A percentile compares a stretch with the other conserved stretches of the same genome.
These are phyloP conservation scores for Remersonia thermophila DNA, from an alignment of 2,329 filamentous ascomycete species.

Conservation along the genomic window DNA sequence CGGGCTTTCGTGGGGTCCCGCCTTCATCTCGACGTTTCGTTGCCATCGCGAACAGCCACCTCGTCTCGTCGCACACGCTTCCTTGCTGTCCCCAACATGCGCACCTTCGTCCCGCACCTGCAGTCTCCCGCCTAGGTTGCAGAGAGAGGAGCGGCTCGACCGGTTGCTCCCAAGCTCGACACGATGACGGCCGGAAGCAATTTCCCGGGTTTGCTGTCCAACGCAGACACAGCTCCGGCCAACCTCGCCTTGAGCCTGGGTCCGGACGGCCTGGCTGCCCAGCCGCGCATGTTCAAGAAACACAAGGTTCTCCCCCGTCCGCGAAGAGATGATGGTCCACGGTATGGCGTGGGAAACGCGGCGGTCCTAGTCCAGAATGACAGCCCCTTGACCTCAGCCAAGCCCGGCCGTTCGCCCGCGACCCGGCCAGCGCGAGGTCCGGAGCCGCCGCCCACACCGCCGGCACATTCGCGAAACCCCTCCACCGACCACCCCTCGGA, in stretches of 20 bases:
- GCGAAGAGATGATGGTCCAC: slow-evolving; percentile 14
- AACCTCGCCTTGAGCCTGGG: slow-evolving; percentile 20
- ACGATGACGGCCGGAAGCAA: slow-evolving; percentile 19
- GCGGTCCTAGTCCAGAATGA: slow-evolving; percentile 9
- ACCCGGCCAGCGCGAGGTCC: slow-evolving; percentile 8
- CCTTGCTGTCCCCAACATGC: too few relatives aligned
- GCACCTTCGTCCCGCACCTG: background rate
- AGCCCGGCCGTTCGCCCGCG: too few relatives aligned
- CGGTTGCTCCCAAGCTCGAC: slow-evolving; percentile 3
- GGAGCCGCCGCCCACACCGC: slow-evolving; percentile 48
- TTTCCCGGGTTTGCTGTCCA: slow-evolving; percentile 18
- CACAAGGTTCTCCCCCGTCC: slow-evolving; percentile 32
- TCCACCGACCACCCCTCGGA: slow-evolving; percentile 37
- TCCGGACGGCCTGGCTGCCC: slow-evolving; percentile 19
- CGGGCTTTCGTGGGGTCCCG: too few relatives aligned
- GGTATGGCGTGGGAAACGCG: slow-evolving; percentile 12
- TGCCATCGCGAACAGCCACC: too few relatives aligned
- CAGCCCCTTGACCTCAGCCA: slow-evolving; percentile 8
- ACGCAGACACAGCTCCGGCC: slow-evolving; percentile 22
- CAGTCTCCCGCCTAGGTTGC: slow-evolving; percentile 4
- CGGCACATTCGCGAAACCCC: slow-evolving; percentile 46
- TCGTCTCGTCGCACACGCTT: too few relatives aligned
- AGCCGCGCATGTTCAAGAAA: slow-evolving; percentile 31
- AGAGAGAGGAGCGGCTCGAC: slow-evolving; percentile 5
- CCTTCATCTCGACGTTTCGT: too few relatives aligned